These are phyloP conservation scores for Mollisia scopiformis DNA, from an alignment of 2,329 filamentous ascomycete genomes.

Conservation along the genomic window DNA sequence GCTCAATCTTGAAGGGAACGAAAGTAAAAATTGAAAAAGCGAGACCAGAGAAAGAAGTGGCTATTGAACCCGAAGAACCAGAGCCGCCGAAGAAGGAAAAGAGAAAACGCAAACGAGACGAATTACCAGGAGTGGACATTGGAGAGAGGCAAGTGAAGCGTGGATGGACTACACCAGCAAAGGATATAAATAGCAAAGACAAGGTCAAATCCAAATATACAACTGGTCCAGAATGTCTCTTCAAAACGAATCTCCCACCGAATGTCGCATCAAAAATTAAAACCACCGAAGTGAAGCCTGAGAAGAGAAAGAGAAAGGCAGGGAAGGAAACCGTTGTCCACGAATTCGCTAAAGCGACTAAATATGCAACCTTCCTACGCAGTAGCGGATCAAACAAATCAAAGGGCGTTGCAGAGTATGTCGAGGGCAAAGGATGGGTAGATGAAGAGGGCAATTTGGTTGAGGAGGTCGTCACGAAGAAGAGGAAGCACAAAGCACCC, in stretches of 20 bases:
- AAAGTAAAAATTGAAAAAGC: constrained; percentile 88
- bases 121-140: constrained; percentile 71
- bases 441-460: constrained; percentile 77
- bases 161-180: constrained; percentile 53
- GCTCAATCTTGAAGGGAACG: constrained; percentile 78
- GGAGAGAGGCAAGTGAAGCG: constrained; percentile 48
- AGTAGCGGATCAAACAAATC: constrained; percentile 45
- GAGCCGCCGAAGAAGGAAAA: constrained; percentile 44
- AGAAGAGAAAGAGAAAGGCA: constrained; percentile 63
- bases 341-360: constrained; percentile 85
- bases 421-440: constrained; percentile 88
- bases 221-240: constrained; percentile 78
- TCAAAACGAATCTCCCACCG: constrained; percentile 79
- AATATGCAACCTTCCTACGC: constrained; percentile 82
- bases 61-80: constrained; percentile 42
- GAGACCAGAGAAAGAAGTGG: constrained; percentile 57
- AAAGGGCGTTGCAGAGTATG: constrained; percentile 63
- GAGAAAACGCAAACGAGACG: constrained; percentile 52
- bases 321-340: constrained; percentile 73
- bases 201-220: constrained; percentile 78
- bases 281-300: constrained; percentile 41
- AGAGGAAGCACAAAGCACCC: constrained; percentile 2
- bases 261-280: constrained; percentile 43
- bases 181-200: constrained; percentile 55
- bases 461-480: constrained; percentile 48